Percentiles rank a stretch among this genome's conserved stretches.
Conservation (phyloP, 768 basidiomycete species). For the Suillus discolor region DNA sequence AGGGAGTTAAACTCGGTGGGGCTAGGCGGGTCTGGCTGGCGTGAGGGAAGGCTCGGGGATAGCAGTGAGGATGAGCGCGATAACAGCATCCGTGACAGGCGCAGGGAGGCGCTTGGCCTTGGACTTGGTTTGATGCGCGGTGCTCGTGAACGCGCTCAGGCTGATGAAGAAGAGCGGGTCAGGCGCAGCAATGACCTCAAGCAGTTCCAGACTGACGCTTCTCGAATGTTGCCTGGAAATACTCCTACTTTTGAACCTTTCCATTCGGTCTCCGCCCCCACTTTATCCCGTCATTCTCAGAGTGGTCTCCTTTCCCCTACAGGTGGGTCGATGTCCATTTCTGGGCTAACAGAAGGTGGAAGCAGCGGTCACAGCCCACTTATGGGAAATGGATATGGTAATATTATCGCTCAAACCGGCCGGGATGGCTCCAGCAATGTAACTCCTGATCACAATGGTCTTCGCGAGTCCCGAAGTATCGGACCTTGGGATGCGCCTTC, state of each 20-base stretch:
- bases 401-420: constrained; percentile 28
- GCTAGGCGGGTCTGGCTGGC: constrained; percentile 43
- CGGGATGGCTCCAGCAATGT: constrained; percentile 26
- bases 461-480: constrained; percentile 23
- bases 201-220: constrained; percentile 38
- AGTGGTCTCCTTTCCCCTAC: constrained; percentile 23
- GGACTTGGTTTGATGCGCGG: constrained; percentile 45
- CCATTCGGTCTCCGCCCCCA: constrained; percentile 52
- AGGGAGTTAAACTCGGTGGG: constrained; percentile 43
- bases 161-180: constrained; percentile 55
- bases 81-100: constrained; percentile 44
- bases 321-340: constrained; percentile 12
- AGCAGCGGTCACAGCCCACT: constrained; percentile 21
- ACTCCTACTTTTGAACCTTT: constrained; percentile 75
- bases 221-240: constrained; percentile 41
- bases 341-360: constrained; percentile 19
- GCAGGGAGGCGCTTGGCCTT: constrained; percentile 44
- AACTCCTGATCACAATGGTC: not conserved
- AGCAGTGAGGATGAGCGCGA: constrained; percentile 40
- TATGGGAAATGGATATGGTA: constrained; percentile 26
- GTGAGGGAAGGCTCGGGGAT: constrained; percentile 37
- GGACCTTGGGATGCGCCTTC: constrained; percentile 37
- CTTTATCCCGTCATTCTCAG: constrained; percentile 30
- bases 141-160: constrained; percentile 62
- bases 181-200: constrained; percentile 58